Evolutionary conservation across 257 asterid genomes (phyloP), one percentile per base, ranked within the genome.

Genomic region (Paulownia fortunei): DNA sequence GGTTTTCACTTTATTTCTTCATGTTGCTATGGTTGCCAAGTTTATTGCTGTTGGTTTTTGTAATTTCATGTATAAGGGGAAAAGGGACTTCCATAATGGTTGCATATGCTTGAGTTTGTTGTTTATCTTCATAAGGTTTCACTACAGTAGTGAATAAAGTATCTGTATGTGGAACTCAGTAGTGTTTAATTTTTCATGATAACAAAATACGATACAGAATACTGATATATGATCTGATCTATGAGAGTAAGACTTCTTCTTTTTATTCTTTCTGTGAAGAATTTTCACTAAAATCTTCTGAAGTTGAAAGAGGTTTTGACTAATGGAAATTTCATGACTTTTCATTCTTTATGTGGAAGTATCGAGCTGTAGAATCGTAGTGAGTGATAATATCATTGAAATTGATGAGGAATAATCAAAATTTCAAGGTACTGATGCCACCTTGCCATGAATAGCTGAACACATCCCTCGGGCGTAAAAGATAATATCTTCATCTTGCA

Each of bases 1-100:
- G 97, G 97, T 92, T 52, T 9, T 44, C 49, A 9, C 19, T 56
- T 67, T 46, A 21, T 58, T 60, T 73, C 70, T 49, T 11, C 64
- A 26, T 65, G 64, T 65, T 66, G 62, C 67, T 13, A 10, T 26
- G 15, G 39, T 26, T n/a, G 32, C 72, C 54, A 8, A 36, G 21
- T 65, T 75, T 27, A 27, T 26, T 76, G 42, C 11, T 75, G 19
- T 10, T 46, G 39, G 51, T 21, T 72, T 76, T 19, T n/a, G 8
- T 60, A 5, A 11, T 46, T 55, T 74, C 44, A 3, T 58, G 21
- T 32, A n/a, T 16, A 0, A 5, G 59, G 56, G 74, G 44, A n/a
- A 18, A 59, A 42, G 23, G 64, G 69, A 18, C 10, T 41, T 58
- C 36, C 62, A 8, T 37, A 36, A 47, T 76, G 76, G 47, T 24